phyloP scores from a whole-genome alignment of 371 early-diverging fungal genomes.

The Funneliformis caledonium region DNA sequence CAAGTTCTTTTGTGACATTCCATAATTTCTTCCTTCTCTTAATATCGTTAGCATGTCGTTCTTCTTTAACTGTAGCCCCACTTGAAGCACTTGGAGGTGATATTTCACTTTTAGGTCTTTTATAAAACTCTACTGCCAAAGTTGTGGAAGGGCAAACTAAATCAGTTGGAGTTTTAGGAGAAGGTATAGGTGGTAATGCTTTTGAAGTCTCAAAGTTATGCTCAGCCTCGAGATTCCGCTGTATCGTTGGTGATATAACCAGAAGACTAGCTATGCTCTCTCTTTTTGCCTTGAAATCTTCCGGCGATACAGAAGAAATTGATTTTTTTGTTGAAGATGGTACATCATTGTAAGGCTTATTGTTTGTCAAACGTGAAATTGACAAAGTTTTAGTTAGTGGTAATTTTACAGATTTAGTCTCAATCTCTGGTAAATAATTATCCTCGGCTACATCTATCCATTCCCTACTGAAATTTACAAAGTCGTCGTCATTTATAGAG shows the following conservation, averaged over 20 bases:
- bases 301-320: background rate
- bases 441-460: slow-evolving; percentile 22
- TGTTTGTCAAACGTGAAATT: background rate
- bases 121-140: too few relatives aligned
- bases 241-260: background rate
- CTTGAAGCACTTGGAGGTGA: slow-evolving; percentile 2
- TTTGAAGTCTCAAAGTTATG: background rate
- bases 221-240: background rate
- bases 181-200: background rate
- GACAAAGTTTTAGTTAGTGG: background rate
- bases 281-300: slow-evolving; percentile 19
- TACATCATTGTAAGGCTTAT: background rate
- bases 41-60: background rate
- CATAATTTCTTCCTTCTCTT: slow-evolving; percentile 46
- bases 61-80: slow-evolving; percentile 11
- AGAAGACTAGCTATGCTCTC: slow-evolving; percentile 10
- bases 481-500: background rate
- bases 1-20: slow-evolving; percentile 65
- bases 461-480: background rate
- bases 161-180: background rate
- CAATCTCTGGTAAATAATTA: background rate
- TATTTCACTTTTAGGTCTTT: background rate
- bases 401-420: background rate
- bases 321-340: slow-evolving; percentile 20
- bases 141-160: background rate